Evolutionary conservation across 1,284 basidiomycete genomes (phyloP), one percentile per base, ranked within the genome.

Genomic region (Tremellales sp.): DNA sequence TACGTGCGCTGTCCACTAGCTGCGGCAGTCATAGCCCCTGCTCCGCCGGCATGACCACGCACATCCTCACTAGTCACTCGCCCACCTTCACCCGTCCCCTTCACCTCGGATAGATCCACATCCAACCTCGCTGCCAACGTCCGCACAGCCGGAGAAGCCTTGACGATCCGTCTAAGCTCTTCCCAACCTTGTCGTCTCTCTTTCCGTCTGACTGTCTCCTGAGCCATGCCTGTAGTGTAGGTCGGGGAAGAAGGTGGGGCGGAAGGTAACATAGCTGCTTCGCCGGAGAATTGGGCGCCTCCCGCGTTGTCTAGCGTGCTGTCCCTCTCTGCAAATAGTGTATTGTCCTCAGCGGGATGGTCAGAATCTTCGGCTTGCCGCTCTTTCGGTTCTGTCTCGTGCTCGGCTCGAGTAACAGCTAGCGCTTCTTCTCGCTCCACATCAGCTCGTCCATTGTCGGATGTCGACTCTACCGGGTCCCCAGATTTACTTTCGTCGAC

Each of bases 51-150:
- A 80, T 84, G 26, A 87, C 84, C 60, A 61, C 86, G 37, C 77
- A 82, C 3, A 75, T 89, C 37, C 72, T 87, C 46, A 70, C 83
- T 29, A 83, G 86, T 64, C 80, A 89, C 58, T 68, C 81, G 2
- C 80, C 86, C 13, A 78, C 77, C 8, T 67, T 74, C 43, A 57
- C 73, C 24, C 78, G 84, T 11, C 81, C 84, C 1, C 68, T 85
- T 45, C 81, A 89, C 64, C 77, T 79, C 40, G n/a, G 43, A 37
- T 33, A 72, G 52, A 29, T 65, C 60, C 6, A 72, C 46, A 24
- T 58, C 63, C 10, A 70, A 48, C 33, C 55, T 59, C 21, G 51
- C 52, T 3, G 70, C 70, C 13, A 70, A 54, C 4, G 64, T 64
- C 2, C 70, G 51, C 3, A 66, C 58, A 0, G 70, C 67, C 11